Evolutionary conservation across 139 green algal species (phyloP).

Genomic region (Chlorella sp.): DNA sequence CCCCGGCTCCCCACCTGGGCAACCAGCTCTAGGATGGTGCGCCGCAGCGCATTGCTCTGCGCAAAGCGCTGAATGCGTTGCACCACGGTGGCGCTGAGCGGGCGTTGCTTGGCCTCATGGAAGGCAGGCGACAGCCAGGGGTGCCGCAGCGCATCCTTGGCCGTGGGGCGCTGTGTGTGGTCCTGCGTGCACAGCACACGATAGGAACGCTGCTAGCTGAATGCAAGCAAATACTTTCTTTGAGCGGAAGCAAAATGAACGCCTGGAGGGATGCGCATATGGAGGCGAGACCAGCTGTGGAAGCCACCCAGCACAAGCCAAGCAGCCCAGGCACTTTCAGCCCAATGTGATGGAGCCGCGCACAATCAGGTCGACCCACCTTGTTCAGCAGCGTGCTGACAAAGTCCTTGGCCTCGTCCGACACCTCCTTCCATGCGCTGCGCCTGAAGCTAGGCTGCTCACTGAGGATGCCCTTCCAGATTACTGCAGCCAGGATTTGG

Average conservation of each 20-base stretch:
- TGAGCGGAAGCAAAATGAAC: not conserved
- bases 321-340: not conserved
- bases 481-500: not conserved
- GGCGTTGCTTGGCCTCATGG: constrained; percentile 41
- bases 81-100: constrained; percentile 74
- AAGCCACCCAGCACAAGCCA: not conserved
- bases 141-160: constrained; percentile 80
- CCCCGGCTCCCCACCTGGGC: constrained; percentile 71
- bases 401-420: constrained; percentile 84
- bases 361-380: constrained; percentile 21
- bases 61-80: constrained; percentile 78
- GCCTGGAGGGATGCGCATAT: no score
- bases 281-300: no score
- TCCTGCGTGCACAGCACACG: constrained; percentile 58
- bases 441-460: constrained; percentile 36
- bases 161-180: constrained; percentile 65
- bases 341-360: not conserved
- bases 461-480: constrained; percentile 43
- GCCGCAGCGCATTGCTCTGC: constrained; percentile 66
- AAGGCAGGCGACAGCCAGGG: constrained; percentile 74
- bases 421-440: constrained; percentile 73
- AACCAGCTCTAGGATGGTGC: constrained; percentile 91
- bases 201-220: not conserved
- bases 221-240: not conserved
- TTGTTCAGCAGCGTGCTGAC: constrained; percentile 80